phyloP scores from a whole-genome alignment of 805 yeast species.

The Candida odintsovae region DNA sequence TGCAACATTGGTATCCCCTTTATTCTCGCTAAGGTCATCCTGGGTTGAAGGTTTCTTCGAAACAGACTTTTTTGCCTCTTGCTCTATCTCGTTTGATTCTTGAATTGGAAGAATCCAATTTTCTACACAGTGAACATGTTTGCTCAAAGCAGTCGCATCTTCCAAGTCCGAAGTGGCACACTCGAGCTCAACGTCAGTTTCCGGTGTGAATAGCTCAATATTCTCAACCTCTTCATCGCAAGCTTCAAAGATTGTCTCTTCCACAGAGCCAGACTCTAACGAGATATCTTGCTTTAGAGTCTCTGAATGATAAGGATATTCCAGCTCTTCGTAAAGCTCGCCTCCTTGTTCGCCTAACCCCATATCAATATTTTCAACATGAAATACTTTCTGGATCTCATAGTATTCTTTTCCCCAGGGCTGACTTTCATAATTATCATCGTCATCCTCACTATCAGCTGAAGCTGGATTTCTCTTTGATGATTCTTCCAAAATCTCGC shows the following conservation, averaged over 20 bases:
- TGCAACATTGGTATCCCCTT: background rate
- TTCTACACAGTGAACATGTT: too few species aligned
- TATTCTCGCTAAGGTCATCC: background rate
- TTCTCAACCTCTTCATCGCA: background rate
- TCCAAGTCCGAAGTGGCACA: too few species aligned
- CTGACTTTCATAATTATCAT: background rate
- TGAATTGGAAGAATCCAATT: background rate
- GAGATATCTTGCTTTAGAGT: background rate
- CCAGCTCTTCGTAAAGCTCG: background rate
- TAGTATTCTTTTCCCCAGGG: background rate
- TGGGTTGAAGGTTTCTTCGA: background rate
- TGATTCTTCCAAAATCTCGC: too few species aligned
- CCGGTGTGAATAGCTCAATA: background rate
- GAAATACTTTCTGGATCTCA: background rate
- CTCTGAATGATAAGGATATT: background rate
- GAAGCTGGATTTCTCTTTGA: too few species aligned
- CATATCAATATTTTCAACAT: too few species aligned
- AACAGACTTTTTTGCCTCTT: background rate
- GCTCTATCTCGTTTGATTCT: background rate
- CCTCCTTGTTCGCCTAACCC: background rate
- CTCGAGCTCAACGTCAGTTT: background rate
- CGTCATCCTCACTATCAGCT: background rate
- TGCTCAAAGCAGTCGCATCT: background rate
- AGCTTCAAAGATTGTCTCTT: background rate
- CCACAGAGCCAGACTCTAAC: background rate